phyloP scores from a whole-genome alignment of 768 basidiomycete genomes.

The Suillus lakei region DNA sequence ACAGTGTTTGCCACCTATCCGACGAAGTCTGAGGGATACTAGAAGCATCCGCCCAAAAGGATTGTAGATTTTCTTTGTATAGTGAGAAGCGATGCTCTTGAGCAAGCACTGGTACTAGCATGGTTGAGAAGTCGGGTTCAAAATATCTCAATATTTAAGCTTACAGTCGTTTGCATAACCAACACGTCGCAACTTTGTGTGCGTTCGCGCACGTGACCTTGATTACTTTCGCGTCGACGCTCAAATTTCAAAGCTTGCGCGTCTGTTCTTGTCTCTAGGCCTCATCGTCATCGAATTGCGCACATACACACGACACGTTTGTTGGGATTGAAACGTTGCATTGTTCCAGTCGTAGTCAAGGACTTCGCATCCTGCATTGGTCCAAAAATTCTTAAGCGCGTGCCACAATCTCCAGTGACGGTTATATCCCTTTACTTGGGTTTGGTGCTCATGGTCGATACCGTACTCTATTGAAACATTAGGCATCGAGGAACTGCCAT shows the following conservation, averaged over 20 bases:
- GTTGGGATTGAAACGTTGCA: neutral
- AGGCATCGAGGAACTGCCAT: conserved; percentile 14
- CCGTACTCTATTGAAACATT: neutral
- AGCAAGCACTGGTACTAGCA: too few species aligned
- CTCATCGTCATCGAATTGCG: neutral
- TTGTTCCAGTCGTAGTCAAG: neutral
- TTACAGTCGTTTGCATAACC: too few species aligned
- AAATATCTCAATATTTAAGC: too few species aligned
- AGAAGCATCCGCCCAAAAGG: too few species aligned
- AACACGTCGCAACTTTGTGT: neutral
- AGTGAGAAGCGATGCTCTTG: too few species aligned
- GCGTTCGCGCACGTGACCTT: conserved; percentile 5
- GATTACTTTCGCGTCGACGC: neutral
- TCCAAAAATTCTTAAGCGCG: neutral
- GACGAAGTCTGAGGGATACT: too few species aligned
- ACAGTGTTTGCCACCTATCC: too few species aligned
- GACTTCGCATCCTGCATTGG: neutral
- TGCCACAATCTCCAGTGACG: neutral
- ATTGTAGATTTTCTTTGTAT: too few species aligned
- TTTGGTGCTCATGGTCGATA: conserved; percentile 5
- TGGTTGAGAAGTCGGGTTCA: too few species aligned
- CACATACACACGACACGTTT: neutral
- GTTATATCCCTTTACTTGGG: neutral
- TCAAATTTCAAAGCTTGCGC: neutral
- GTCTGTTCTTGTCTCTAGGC: neutral